Evolutionary conservation across 805 yeast genomes (phyloP), one percentile per base, ranked within the genome.

Genomic region (Saccharomyces eubayanus): DNA sequence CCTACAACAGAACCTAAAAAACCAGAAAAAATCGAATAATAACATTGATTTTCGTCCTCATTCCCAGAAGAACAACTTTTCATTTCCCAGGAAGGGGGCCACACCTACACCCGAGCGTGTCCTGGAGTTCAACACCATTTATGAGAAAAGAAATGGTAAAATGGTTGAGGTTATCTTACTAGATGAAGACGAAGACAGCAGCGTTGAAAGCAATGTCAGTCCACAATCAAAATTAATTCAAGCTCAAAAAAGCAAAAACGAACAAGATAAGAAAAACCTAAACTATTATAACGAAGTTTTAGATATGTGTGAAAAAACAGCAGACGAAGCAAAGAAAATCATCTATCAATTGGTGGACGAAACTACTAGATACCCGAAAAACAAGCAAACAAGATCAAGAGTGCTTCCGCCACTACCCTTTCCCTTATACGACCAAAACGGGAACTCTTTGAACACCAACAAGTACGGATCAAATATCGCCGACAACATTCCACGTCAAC

Each of bases 261-360:
- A 31, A 51, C 53, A 14, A 49, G 29, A 9, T 40, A 48, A 24
- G 27, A 31, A 48, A 48, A 10, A 28, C 11, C 45, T 24, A 16
- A 43, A 16, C 12, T 48, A 40, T 24, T 43, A 54, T 12, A 12
- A 43, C n/a, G 56, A 61, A 14, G 55, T 68, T 21, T 49, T 62
- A 28, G 52, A 52, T 9, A 52, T 68, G 60, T 68, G 72, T 49
- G 71, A 68, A 49, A 51, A 57, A 40, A 60, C 66, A 28, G 67
- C 71, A 49, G 57, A 56, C 28, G 56, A 61, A 29, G 69, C 69
- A 2, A 65, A 60, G 50, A 51, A 48, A 14, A 52, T 64, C 5
- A 62, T 69, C 12, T 53, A 60, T 46, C 59, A 59, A 21, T 53
- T 68, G 14, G 59, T 62, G 2, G 52, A 56, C 14, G 54, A 55